A percentile compares a stretch with the other conserved stretches of the same genome.
phyloP scores from a whole-genome alignment of 768 basidiomycete species.

The Glaciozyma antarctica region DNA sequence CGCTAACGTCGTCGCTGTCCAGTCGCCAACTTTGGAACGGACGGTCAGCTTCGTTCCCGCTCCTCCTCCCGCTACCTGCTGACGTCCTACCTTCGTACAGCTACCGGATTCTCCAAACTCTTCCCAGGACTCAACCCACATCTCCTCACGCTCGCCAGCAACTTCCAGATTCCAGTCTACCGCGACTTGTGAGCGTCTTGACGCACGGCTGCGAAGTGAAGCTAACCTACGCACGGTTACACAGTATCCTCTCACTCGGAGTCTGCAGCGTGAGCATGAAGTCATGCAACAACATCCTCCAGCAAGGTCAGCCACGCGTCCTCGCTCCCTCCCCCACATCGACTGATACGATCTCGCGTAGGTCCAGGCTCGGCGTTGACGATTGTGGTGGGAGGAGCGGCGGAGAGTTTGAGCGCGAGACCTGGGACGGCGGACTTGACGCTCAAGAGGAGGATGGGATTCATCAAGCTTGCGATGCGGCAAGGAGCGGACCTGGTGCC shows the following conservation, averaged over 20 bases:
- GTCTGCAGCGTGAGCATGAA: slow-evolving; percentile 85
- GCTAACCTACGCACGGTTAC: background rate
- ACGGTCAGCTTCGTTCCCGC: slow-evolving; percentile 38
- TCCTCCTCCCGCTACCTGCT: slow-evolving; percentile 6
- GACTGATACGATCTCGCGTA: slow-evolving; percentile 30
- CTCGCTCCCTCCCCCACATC: background rate
- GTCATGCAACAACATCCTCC: slow-evolving; percentile 80
- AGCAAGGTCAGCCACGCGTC: slow-evolving; percentile 42
- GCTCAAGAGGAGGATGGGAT: slow-evolving; percentile 57
- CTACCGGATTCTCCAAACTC: slow-evolving; percentile 75
- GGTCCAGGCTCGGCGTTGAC: slow-evolving; percentile 57
- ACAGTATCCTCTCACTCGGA: slow-evolving; percentile 50
- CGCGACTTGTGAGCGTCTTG: slow-evolving; percentile 54
- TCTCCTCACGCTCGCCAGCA: slow-evolving; percentile 72
- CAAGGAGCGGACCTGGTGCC: slow-evolving; percentile 92
- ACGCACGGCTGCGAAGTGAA: slow-evolving; percentile 37
- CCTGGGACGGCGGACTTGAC: slow-evolving; percentile 82
- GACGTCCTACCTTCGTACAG: slow-evolving; percentile 41
- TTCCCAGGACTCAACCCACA: slow-evolving; percentile 91
- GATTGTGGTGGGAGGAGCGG: slow-evolving; percentile 93
- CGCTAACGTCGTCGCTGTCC: slow-evolving; percentile 45
- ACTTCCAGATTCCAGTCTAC: slow-evolving; percentile 87
- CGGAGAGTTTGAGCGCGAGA: slow-evolving; percentile 83
- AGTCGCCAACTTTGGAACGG: slow-evolving; percentile 88
- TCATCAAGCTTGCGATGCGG: slow-evolving; percentile 87